A percentile compares a stretch with the other conserved stretches of the same genome.
phyloP scores from a whole-genome alignment of 441 rosid species.

The Eutrema salsugineum region DNA sequence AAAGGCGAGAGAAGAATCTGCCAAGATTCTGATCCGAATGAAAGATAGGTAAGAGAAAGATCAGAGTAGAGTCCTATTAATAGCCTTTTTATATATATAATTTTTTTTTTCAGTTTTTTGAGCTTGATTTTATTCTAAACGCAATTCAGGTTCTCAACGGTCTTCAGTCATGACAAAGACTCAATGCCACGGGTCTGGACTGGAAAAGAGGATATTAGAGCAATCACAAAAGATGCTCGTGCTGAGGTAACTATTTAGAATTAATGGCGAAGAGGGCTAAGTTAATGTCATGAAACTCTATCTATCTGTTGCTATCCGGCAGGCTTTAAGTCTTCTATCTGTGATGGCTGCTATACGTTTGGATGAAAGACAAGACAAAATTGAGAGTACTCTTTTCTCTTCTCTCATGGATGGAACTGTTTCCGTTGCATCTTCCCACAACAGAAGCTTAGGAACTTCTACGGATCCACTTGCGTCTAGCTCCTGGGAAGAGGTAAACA shows the following conservation, averaged over 20 bases:
- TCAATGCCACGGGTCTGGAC: conserved; percentile 88
- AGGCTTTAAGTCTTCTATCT: conserved; percentile 68
- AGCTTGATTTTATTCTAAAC: conserved; percentile 13
- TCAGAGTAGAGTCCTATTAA: neutral
- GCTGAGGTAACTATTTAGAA: conserved; percentile 44
- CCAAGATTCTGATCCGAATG: conserved; percentile 68
- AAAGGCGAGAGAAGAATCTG: conserved; percentile 82
- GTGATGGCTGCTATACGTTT: conserved; percentile 73
- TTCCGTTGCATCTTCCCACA: conserved; percentile 40
- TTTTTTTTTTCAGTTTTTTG: neutral
- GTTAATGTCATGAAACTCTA: conserved; percentile 18
- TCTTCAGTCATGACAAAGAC: conserved; percentile 67
- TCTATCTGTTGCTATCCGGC: conserved; percentile 20
- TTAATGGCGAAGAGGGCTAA: neutral
- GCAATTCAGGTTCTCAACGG: conserved; percentile 62
- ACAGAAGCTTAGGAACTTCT: conserved; percentile 41
- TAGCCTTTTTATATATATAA: neutral
- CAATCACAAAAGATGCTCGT: conserved; percentile 70
- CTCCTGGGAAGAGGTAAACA: conserved; percentile 73
- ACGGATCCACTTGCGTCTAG: conserved; percentile 70
- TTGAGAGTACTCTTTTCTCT: conserved; percentile 49
- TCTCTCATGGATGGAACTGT: conserved; percentile 57
- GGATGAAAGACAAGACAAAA: conserved; percentile 67
- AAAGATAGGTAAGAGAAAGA: conserved; percentile 55
- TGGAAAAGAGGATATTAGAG: conserved; percentile 75